Conservation (phyloP, 1,139 yeast genomes). For the Geotrichum restrictum region DNA sequence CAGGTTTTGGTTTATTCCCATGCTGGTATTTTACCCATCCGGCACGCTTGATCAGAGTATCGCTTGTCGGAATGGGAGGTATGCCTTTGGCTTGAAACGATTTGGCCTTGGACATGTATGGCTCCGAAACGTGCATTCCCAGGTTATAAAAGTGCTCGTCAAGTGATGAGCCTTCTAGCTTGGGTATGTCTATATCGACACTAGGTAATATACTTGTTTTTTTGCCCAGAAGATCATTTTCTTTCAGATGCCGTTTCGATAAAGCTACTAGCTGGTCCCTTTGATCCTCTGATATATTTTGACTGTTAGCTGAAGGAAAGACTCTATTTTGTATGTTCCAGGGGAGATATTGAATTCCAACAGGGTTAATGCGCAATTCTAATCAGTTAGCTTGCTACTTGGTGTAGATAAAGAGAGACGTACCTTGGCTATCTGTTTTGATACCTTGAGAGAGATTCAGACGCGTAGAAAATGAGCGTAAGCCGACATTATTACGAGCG, state of each 20-base stretch:
- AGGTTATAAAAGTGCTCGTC: slow-evolving; percentile 82
- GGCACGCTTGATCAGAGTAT: slow-evolving; percentile 36
- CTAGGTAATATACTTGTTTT: slow-evolving; percentile 61
- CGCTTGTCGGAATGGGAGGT: slow-evolving; percentile 46
- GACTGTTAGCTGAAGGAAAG: slow-evolving; percentile 27
- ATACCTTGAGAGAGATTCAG: no score
- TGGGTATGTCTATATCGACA: slow-evolving; percentile 55
- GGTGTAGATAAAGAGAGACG: background rate
- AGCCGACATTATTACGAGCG: no score
- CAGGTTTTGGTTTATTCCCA: slow-evolving; percentile 51
- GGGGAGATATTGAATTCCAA: slow-evolving; percentile 45
- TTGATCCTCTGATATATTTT: background rate
- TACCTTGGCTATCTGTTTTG: background rate
- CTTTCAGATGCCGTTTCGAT: slow-evolving; percentile 57
- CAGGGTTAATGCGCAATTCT: slow-evolving; percentile 50
- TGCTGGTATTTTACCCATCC: slow-evolving; percentile 83
- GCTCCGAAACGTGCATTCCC: slow-evolving; percentile 55
- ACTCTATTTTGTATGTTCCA: slow-evolving; percentile 29
- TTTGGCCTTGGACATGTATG: slow-evolving; percentile 52
- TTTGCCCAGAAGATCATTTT: slow-evolving; percentile 72
- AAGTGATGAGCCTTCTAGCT: slow-evolving; percentile 60
- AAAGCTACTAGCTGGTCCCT: slow-evolving; percentile 45
- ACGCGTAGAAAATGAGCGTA: no score
- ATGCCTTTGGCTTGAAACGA: slow-evolving; percentile 42
- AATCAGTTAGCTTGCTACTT: background rate